These are phyloP conservation scores for Boletus speciosus DNA, from an alignment of 768 basidiomycete genomes.

Conservation along the genomic window DNA sequence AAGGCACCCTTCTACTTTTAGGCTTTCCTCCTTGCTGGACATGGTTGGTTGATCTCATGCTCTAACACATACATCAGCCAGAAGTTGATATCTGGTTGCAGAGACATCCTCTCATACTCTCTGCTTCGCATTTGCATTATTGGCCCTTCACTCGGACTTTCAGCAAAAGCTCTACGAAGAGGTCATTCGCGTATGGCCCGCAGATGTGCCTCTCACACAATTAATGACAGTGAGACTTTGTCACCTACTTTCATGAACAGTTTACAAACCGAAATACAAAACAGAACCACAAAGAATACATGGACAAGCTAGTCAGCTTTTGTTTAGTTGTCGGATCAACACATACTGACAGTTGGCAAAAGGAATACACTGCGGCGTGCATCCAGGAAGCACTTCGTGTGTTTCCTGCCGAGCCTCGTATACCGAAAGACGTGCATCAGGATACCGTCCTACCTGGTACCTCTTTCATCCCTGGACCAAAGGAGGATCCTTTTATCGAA, in stretches of 20 bases:
- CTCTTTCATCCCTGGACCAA: slow-evolving; percentile 31
- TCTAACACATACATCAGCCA: neutral
- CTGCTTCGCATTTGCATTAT: slow-evolving; percentile 38
- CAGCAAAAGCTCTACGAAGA: slow-evolving; percentile 48
- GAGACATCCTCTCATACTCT: slow-evolving; percentile 49
- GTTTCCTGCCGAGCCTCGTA: slow-evolving; percentile 37
- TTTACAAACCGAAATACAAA: neutral
- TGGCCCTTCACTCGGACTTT: slow-evolving; percentile 49
- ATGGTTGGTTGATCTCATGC: slow-evolving; percentile 32
- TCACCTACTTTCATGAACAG: neutral
- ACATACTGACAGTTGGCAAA: slow-evolving; percentile 14
- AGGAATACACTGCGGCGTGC: slow-evolving; percentile 43
- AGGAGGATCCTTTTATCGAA: slow-evolving; percentile 9
- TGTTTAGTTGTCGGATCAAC: neutral
- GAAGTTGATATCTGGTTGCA: slow-evolving; percentile 18
- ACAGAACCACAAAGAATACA: slow-evolving; percentile 40
- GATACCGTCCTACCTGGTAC: slow-evolving; percentile 37
- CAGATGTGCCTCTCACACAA: slow-evolving; percentile 26
- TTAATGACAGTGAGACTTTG: slow-evolving; percentile 27
- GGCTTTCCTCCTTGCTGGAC: slow-evolving; percentile 49
- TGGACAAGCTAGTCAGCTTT: slow-evolving; percentile 35
- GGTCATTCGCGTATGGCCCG: slow-evolving; percentile 38
- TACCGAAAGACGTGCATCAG: slow-evolving; percentile 32
- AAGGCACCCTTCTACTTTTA: slow-evolving; percentile 9
- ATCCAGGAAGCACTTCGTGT: slow-evolving; percentile 47